These are phyloP conservation scores for Boletus tylopilopsis DNA, from an alignment of 768 basidiomycete genomes.

Conservation along the genomic window DNA sequence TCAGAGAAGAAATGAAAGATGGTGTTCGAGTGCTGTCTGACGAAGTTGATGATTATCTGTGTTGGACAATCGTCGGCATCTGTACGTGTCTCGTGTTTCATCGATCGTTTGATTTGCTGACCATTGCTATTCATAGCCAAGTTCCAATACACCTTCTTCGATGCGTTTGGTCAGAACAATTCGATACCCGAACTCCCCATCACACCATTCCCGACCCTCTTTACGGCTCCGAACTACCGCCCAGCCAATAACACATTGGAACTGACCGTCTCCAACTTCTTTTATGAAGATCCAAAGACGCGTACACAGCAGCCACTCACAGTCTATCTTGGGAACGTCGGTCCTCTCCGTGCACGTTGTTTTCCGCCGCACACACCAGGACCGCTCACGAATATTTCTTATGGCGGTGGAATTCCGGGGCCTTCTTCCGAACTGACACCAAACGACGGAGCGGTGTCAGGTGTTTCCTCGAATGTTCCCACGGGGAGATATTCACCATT, in stretches of 20 bases:
- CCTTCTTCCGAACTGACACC: constrained; percentile 32
- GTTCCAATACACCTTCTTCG: constrained; percentile 93
- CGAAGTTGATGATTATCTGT: constrained; percentile 91
- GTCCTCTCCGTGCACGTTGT: constrained; percentile 74
- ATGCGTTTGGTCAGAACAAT: constrained; percentile 78
- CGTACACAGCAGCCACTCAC: constrained; percentile 68
- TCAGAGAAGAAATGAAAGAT: constrained; percentile 80
- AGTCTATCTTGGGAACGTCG: constrained; percentile 86
- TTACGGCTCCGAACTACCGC: constrained; percentile 74
- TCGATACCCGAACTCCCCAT: constrained; percentile 75
- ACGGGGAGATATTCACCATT: constrained; percentile 53
- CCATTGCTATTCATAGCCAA: constrained; percentile 52
- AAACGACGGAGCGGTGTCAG: constrained; percentile 20
- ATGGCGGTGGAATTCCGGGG: constrained; percentile 45
- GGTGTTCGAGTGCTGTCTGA: constrained; percentile 73
- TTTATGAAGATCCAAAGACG: constrained; percentile 70
- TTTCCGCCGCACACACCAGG: constrained; percentile 73
- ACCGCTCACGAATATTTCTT: constrained; percentile 61
- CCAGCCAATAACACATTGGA: constrained; percentile 72
- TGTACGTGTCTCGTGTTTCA: constrained; percentile 50
- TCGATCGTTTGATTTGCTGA: constrained; percentile 16
- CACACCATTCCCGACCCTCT: constrained; percentile 86
- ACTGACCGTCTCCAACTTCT: constrained; percentile 85
- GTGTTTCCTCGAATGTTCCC: constrained; percentile 20
- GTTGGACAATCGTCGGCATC: constrained; percentile 95